Evolutionary conservation across 305 asterid genomes (phyloP), one percentile per base, ranked within the genome.

Genomic region (Fraxinus nigra): DNA sequence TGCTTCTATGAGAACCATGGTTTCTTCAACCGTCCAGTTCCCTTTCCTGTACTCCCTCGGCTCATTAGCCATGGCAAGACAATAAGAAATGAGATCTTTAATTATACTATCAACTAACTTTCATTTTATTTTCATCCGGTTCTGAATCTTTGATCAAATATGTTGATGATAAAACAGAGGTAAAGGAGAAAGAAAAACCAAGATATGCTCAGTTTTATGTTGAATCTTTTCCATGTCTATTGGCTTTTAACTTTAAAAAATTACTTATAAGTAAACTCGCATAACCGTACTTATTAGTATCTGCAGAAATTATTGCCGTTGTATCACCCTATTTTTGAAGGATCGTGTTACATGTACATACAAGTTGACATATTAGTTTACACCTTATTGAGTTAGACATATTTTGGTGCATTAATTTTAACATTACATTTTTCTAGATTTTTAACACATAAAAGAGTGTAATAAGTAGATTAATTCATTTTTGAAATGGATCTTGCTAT

Each of bases 21-120:
- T 95, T 70, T 95, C 99, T 35, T 94, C 90, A 7, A 92, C 80
- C 35, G 91, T 92, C 99, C 99, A 95, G 92, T 95, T 95, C 79
- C 99, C 99, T 84, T 95, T 95, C 59, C 98, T 89, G 90, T 95
- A 93, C 22, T 93, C 97, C 80, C 98, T 84, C 81, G 79, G 76
- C 85, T 75, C 82, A 75, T 82, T 85, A 3, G 86, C 86, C 75
- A 90, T 85, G 30, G 84, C 86, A 77, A 78, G 85, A 88, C 91
- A 92, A 89, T 88, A 87, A 46, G 22, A 51, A 32, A 22, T 0
- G 14, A 22, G 70, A 22, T 61, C 30, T 61, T 61, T 9, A 8
- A 8, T 61, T 61, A 1, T 51, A 16, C 20, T 51, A 51, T 16
- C 22, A 1, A 51, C 61, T 51, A 51, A 16, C 22, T 51, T 16